Base-by-base conservation (phyloP, 208 protist species). In the Acanthamoeba polyphaga region DNA sequence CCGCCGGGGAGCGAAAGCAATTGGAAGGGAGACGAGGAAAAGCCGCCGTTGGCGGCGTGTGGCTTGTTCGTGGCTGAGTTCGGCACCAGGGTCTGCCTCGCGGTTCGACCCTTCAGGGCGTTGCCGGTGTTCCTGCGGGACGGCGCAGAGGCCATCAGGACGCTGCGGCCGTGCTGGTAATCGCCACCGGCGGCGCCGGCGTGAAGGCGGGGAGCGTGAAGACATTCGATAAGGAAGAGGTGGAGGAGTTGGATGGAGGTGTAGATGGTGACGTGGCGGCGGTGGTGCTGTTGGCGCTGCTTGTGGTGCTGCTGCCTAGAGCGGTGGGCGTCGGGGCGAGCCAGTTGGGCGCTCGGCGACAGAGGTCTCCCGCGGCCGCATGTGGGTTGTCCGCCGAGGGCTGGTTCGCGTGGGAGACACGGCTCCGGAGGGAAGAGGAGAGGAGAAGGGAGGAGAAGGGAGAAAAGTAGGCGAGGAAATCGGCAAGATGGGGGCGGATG, bases 21-120 rank as follows among this genome's bases (percentile, higher is more conserved):
- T 60, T 60, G 55, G 55, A 60, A 60, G 70, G 70, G 38, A 17
- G 70, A 78, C 13, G 70, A 78, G 38, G 70, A 78, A 43, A 78
- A 78, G 70, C 15, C 13, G 70, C 70, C 32, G 32, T n/a, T 74
- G 0, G 66, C 7, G 29, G 27, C 66, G 66, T 34, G 66, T 74
- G 66, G 29, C 9, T 49, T 49, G 46, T 49, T 49, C 66, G 66
- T 8, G 66, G 29, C 10, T 3, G 27, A 3, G 66, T 74, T 34
- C 66, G 46, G 46, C 46, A 49, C 46, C 46, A 49, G 46, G 46
- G 46, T 49, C 46, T 49, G 46, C 46, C 46, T 49, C 46, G 46
- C 46, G 2, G 46, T 49, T 49, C 46, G 46, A 13, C 46, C 46
- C 46, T 12, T 49, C 0, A 13, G 46, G 70, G 10, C 70, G 70